Evolutionary conservation across 1,284 basidiomycete species (phyloP), one percentile per base, ranked within the genome.

Genomic region (Clitocybe nebularis): DNA sequence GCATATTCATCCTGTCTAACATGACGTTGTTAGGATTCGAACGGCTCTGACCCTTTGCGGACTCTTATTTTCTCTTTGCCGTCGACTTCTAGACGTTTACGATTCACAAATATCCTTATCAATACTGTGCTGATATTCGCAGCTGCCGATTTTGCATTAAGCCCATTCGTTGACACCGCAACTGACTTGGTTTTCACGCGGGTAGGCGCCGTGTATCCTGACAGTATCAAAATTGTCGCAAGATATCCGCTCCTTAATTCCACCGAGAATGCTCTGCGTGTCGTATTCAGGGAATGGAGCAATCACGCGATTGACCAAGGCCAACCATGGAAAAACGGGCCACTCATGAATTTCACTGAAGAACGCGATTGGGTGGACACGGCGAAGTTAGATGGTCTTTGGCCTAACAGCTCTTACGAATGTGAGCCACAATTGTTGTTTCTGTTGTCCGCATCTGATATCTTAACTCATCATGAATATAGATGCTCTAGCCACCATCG

Each of bases 341-440:
- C 81, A 3, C 22, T 58, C 20, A 51, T 81, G 10, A 60, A 60
- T 14, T 62, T 82, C 35, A 55, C 58, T 0, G 58, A 66, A 23
- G 69, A 72, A 8, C 58, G 62, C 14, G 87, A 91, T 57, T 91
- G 84, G 84, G 77, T 79, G 2, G 69, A 68, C 30, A 79, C 79
- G 0, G 75, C 74, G 8, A 69, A 64, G 38, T 54, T 91, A 26
- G 54, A 62, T 14, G 73, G 77, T 14, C 71, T 90, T 2, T 87
- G 80, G 79, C 84, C 87, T 0, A 74, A 69, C 37, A 87, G 83
- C 2, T 59, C 66, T 6, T 91, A 90, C 55, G 82, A 90, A 68
- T 89, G 84, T 85, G 46, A 56, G 71, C 13, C 19, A 32, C n/a
- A 26, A 3, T 14, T 32, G 23, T 22, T 16, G 7, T 16, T 19